phyloP scores from a whole-genome alignment of 2,329 filamentous ascomycete species.

The Penicillium sp. region DNA sequence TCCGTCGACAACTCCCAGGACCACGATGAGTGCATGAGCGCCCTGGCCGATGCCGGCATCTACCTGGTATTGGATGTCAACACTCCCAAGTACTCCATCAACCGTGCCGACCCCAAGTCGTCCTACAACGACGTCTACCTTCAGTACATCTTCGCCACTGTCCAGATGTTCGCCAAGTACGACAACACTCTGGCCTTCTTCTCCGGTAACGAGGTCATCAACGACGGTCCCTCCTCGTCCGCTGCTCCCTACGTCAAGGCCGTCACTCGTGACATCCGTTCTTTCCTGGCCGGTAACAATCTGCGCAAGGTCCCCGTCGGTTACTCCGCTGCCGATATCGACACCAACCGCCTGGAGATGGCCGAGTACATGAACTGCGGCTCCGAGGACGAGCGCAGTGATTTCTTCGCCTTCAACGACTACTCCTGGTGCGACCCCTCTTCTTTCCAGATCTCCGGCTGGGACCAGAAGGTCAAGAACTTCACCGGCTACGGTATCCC shows the following conservation, averaged over 20 bases:
- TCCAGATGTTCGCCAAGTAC: constrained; percentile 80
- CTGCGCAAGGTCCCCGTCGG: constrained; percentile 70
- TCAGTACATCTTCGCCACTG: constrained; percentile 80
- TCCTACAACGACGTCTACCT: constrained; percentile 90
- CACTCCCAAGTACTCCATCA: constrained; percentile 85
- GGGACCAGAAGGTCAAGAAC: constrained; percentile 84
- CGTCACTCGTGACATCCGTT: constrained; percentile 72
- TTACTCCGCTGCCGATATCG: constrained; percentile 75
- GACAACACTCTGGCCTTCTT: constrained; percentile 85
- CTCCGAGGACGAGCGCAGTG: constrained; percentile 74
- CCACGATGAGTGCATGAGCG: constrained; percentile 83
- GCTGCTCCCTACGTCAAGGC: constrained; percentile 75
- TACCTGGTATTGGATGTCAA: constrained; percentile 92
- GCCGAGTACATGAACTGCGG: constrained; percentile 94
- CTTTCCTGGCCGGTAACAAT: constrained; percentile 62
- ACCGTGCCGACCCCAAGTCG: constrained; percentile 66
- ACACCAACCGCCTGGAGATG: constrained; percentile 80
- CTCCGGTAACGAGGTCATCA: constrained; percentile 78
- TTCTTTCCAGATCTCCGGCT: constrained; percentile 72
- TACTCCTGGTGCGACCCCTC: constrained; percentile 75
- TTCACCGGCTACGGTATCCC: constrained; percentile 84
- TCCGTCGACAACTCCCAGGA: constrained; percentile 80
- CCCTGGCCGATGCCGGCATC: constrained; percentile 78
- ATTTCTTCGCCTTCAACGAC: constrained; percentile 89
- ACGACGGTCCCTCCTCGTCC: constrained; percentile 63